These are phyloP conservation scores for Cucurbita pepo DNA, from an alignment of 306 rosid genomes.

Conservation along the genomic window DNA sequence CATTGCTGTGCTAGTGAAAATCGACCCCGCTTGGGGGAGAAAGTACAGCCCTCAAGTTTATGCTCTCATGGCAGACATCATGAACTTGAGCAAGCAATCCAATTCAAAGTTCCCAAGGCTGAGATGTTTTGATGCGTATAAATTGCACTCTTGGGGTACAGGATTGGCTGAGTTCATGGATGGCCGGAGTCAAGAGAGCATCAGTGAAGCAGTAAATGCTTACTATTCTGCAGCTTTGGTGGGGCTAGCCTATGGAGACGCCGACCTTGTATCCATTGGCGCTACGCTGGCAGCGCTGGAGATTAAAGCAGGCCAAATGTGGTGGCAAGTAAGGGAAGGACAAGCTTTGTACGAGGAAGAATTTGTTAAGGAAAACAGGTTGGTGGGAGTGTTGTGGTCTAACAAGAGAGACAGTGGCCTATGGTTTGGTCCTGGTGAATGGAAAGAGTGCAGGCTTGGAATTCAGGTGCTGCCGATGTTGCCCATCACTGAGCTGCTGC, in stretches of 20 bases:
- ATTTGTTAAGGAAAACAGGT: constrained; percentile 37
- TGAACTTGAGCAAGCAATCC: constrained; percentile 26
- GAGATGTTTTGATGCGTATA: constrained; percentile 58
- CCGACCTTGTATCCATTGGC: constrained; percentile 31
- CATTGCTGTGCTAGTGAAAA: constrained; percentile 60
- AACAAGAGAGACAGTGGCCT: constrained; percentile 76
- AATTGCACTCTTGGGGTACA: constrained; percentile 78
- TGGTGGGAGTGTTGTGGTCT: constrained; percentile 61
- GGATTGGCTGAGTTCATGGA: constrained; percentile 66
- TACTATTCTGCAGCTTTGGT: constrained; percentile 70
- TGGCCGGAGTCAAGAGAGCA: constrained; percentile 80
- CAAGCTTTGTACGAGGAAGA: constrained; percentile 31
- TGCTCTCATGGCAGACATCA: constrained; percentile 49
- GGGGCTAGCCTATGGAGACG: constrained; percentile 66
- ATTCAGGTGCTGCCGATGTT: constrained; percentile 55
- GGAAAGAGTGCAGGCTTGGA: constrained; percentile 68
- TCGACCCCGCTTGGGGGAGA: constrained; percentile 66
- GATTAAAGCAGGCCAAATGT: constrained; percentile 45
- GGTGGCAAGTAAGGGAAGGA: constrained; percentile 70
- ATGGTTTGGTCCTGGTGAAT: constrained; percentile 70
- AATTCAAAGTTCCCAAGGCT: constrained; percentile 37
- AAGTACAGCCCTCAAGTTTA: constrained; percentile 52
- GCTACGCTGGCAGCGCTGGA: constrained; percentile 54
- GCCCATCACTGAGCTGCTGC: constrained; percentile 52
- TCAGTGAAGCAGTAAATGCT: constrained; percentile 68